Base-by-base conservation (phyloP, 345 rosid species). In the Bruguiera parviflora region DNA sequence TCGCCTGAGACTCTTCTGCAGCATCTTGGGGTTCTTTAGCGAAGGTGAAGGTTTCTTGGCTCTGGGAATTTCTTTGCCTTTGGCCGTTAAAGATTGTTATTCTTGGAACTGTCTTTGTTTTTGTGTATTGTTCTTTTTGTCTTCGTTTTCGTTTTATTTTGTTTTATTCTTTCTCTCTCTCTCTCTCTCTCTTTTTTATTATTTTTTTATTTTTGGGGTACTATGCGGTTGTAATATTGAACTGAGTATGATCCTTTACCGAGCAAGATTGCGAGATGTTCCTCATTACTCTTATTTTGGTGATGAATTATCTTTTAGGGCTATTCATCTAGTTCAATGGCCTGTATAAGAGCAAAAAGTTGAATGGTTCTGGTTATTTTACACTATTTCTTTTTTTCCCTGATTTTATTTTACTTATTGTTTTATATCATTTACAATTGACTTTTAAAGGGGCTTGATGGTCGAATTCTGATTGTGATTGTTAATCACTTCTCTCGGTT, bases 11-110 rank as follows among this genome's bases (percentile, higher is more conserved):
- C 57, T 75, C 77, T 74, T 75, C 74, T 75, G 80, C 76, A 55
- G 69, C 78, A 74, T 64, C 77, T 79, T 73, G 57, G 73, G 53
- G 68, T 75, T 70, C 58, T 71, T 75, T 59, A 60, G 32, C 58
- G 75, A 63, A 80, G 83, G 89, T 79, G 75, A 82, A 85, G 61
- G 61, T 78, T 76, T 71, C 64, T 71, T 64, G 63, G 24, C 64
- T 60, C 66, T 77, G 73, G 16, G 47, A 39, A 2, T 39, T 64
- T 59, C 39, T 32, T 37, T 65, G 33, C 22, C 61, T 67, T 65
- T 81, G 79, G 66, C 72, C 78, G 69, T 61, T 16, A 15, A 27
- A 65, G 64, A 71, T 80, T 81, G 64, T 71, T 61, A 57, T 73
- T 31, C 63, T 31, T 72, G 58, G 65, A n/a, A 31, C 69, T 32